Base-by-base conservation (phyloP, 164 flowering plant species). In the Chimonanthus praecox region DNA sequence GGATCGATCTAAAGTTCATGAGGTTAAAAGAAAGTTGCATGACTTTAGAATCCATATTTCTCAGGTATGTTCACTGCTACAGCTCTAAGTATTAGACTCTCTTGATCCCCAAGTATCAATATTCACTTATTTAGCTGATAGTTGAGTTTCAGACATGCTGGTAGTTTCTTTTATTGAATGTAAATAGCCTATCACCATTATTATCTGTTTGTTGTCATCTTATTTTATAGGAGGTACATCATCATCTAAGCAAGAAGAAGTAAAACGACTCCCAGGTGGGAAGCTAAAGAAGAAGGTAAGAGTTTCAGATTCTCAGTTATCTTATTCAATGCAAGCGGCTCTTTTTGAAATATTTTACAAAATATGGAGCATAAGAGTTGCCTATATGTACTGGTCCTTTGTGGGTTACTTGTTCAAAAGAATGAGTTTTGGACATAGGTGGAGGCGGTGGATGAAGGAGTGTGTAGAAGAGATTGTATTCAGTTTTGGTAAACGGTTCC, bases 191-290 rank as follows among this genome's bases (percentile, higher is more conserved):
- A 11, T 4, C 16, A n/a, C 16, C 16, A 54, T 66, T 66, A 62
- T 62, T n/a, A 9, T 9, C n/a, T 62, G 20, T 45, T 66, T 66
- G 47, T 43, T 7, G 49, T n/a, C 61, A 49, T 58, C 68, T 72
- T 20, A 64, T 70, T 48, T 73, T 77, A 51, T 76, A 87, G 92
- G 86, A 10, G 85, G 81, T 60, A 63, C 87, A 61, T 84, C 94
- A 43, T 77, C 87, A 70, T 72, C 89, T 48, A 91, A 94, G 81
- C 84, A 70, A 85, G 97, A 90, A 77, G 97, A 92, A 83, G 97
- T 90, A 4, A 94, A 92, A 74, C 97, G 97, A 50, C 97, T 94
- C 67, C 98, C 98, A 50, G 98, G 98, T 78, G 98, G 98, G 18
- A 94, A 92, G 83, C 81, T 89, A 71, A 92, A 92, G 80, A 92